Evolutionary conservation across 108 stramenopile species (phyloP).

Genomic region (Mayamaea pseudoterrestris): DNA sequence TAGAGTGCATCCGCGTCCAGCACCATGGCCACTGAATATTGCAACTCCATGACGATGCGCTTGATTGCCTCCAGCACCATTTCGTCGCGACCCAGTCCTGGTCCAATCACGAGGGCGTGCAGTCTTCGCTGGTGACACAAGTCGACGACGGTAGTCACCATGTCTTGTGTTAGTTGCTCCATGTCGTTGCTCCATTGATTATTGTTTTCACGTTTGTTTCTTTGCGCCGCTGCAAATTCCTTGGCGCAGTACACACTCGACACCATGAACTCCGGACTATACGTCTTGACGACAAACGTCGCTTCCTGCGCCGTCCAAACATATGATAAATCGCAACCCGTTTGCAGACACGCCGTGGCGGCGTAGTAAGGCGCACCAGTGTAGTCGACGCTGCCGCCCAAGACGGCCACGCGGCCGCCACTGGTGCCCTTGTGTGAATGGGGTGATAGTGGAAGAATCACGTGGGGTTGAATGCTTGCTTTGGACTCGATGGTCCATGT

Average conservation of each 20-base stretch:
- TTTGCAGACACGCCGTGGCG: slow-evolving; percentile 69
- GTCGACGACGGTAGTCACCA: slow-evolving; percentile 36
- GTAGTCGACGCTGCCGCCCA: slow-evolving; percentile 91
- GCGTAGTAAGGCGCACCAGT: slow-evolving; percentile 98
- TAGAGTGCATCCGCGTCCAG: slow-evolving; percentile 93
- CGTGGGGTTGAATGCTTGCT: background rate
- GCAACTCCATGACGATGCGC: slow-evolving; percentile 49
- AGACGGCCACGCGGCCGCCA: slow-evolving; percentile 85
- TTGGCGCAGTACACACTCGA: slow-evolving; percentile 62
- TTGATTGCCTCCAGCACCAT: slow-evolving; percentile 44
- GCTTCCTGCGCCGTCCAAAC: slow-evolving; percentile 89
- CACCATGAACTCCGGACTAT: slow-evolving; percentile 88
- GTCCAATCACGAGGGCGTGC: slow-evolving; percentile 85
- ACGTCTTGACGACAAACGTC: slow-evolving; percentile 87
- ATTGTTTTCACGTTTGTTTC: background rate
- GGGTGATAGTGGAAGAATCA: slow-evolving; percentile 30
- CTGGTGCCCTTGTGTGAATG: slow-evolving; percentile 80
- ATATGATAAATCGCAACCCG: slow-evolving; percentile 92
- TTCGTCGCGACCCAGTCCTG: slow-evolving; percentile 85
- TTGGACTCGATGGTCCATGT: background rate
- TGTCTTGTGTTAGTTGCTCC: slow-evolving; percentile 14
- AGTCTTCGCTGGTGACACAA: slow-evolving; percentile 34
- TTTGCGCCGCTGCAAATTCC: slow-evolving; percentile 24
- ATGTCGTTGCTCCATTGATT: background rate
- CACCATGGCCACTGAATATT: slow-evolving; percentile 49